Base-by-base conservation (phyloP, 2,329 filamentous ascomycete genomes). In the Blastomyces percursus region DNA sequence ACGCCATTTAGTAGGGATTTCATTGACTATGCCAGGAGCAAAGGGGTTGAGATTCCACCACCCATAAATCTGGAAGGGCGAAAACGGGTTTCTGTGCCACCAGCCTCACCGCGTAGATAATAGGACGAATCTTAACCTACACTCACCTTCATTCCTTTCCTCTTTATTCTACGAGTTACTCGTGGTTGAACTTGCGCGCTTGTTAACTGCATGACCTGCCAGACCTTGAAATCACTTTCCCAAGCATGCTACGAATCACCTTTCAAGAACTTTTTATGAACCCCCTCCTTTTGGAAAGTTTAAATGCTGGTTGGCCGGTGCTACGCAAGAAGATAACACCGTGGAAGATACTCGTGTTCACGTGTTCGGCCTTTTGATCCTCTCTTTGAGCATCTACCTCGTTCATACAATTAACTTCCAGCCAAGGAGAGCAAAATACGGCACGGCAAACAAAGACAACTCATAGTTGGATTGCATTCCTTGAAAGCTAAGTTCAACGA, bases 1-100 rank as follows among this genome's bases (percentile, higher is more conserved):
- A 40, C 32, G 21, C 64, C 54, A 19, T 60, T 66, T 12, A 62
- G 55, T 32, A 60, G 40, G 55, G 66, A 67, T 56, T 64, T 61
- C n/a, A 24, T 65, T 42, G 60, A 65, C 24, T 67, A 66, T 61
- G 65, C 58, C 11, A 58, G 52, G n/a, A 62, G 52, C 24, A 61
- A 59, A 40, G 56, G 61, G 8, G 61, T 67, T 19, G 48, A 63
- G 19, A 54, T 66, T 44, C 50, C 50, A 8, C 57, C 42, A 4
- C 57, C 57, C 6, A 59, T 59, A 52, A 52, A 62, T 50, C 30
- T 38, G 16, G 55, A 42, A 11, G 21, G 44, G 14, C 7, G 21
- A 14, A 59, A 44, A 12, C 55, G 57, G 16, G 6, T 11, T 21
- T 12, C 32, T 42, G 12, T 2, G 3, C 19, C 21, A 19, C 42